Base-by-base conservation (phyloP, 441 rosid genomes). In the Cnidoscolus chayamansa region DNA sequence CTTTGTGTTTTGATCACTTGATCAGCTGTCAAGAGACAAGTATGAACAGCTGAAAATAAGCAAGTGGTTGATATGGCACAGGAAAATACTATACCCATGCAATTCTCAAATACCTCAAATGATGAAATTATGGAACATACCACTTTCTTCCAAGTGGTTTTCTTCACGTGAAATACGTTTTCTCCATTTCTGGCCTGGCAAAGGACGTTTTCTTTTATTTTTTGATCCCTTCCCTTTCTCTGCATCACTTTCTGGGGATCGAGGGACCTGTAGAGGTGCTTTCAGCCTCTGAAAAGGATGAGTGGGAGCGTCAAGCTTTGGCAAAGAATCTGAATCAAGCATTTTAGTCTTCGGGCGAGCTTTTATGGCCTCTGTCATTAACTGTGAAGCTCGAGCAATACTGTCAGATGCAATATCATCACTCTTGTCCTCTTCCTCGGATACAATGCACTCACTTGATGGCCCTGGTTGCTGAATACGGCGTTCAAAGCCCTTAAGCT, bases 401-500 rank as follows among this genome's bases (percentile, higher is more conserved):
- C 83, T 90, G 62, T 74, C 80, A 65, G 88, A 87, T 74, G 78
- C 81, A 79, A 72, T 74, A 78, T 81, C 84, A 57, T 80, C 81
- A 73, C 73, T 76, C 50, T 74, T 77, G 1, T 74, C 83, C 80
- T 83, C 89, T 78, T 78, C 83, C 78, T 67, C 81, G 35, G 87
- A 80, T 54, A 71, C 59, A 61, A 67, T 72, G 64, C 10, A 20
- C 17, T 70, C 55, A 78, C 77, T 69, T 56, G 92, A 87, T 25
- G 82, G 54, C 64, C 84, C 87, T 68, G 89, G 84, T 72, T 85
- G 90, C 85, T 86, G 93, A 80, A 94, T 87, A 43, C 89, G 71
- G 40, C 97, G 96, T 76, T 94, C 99, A 81, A 85, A 94, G 63
- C 98, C 98, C 82, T 91, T 85, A 20, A 94, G 96, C 88, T 85